These are phyloP conservation scores for Rhododendron ovatum DNA, from an alignment of 148 eudicot species.

Conservation along the genomic window DNA sequence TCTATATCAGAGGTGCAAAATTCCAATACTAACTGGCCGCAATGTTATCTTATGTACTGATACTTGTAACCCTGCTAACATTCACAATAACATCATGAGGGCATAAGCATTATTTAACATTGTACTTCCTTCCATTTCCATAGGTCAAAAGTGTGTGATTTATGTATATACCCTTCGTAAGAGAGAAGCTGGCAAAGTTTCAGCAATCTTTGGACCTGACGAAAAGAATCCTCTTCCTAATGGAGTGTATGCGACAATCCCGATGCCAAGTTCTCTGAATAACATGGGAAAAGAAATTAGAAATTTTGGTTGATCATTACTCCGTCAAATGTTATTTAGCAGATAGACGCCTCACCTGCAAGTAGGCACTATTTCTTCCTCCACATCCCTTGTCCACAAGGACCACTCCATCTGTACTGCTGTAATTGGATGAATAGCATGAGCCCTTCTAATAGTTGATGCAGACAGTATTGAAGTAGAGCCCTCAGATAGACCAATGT, in stretches of 20 bases:
- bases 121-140: no score
- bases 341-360: conserved; percentile 13
- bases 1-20: neutral
- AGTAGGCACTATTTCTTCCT: conserved; percentile 17
- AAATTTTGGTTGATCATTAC: neutral
- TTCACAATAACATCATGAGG: neutral
- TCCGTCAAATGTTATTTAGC: neutral
- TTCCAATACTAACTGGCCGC: neutral
- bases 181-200: neutral
- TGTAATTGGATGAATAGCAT: conserved; percentile 20
- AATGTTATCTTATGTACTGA: neutral
- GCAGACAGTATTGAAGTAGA: conserved; percentile 6
- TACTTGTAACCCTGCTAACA: neutral
- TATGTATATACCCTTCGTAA: conserved; percentile 4
- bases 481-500: conserved; percentile 21
- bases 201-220: neutral
- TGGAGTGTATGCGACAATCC: conserved; percentile 16
- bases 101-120: neutral
- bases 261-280: conserved; percentile 20
- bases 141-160: neutral
- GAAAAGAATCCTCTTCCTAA: conserved; percentile 18
- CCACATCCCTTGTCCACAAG: conserved; percentile 19
- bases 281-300: neutral
- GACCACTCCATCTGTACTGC: conserved; percentile 20
- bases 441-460: conserved; percentile 12